Conservation (phyloP, 1,284 basidiomycete species). For the Ganoderma sinense region DNA sequence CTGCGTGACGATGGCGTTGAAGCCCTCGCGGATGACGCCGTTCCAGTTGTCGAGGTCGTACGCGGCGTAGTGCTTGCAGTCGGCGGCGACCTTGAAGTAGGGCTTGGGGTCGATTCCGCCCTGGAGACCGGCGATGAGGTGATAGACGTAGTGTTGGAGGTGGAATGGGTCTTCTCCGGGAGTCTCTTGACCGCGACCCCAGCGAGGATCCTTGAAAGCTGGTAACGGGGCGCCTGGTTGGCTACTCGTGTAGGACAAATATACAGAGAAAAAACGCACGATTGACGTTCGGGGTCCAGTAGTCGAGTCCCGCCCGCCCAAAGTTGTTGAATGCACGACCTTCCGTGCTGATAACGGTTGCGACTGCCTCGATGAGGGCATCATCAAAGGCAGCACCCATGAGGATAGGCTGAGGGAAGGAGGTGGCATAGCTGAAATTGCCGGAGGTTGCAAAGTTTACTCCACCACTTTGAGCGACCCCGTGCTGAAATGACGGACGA, state of each 20-base stretch:
- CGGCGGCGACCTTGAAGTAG: conserved; percentile 58
- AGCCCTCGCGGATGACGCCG: conserved; percentile 53
- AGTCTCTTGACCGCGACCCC: conserved; percentile 60
- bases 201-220: conserved; percentile 65
- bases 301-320: conserved; percentile 58
- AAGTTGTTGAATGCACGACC: conserved; percentile 64
- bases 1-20: conserved; percentile 59
- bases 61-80: conserved; percentile 66
- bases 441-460: conserved; percentile 56
- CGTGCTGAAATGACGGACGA: conserved; percentile 44
- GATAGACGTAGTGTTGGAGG: conserved; percentile 58
- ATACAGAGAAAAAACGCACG: no score
- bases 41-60: conserved; percentile 66
- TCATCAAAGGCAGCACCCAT: conserved; percentile 54
- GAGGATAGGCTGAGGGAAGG: conserved; percentile 54
- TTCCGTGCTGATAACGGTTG: conserved; percentile 59
- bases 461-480: conserved; percentile 59
- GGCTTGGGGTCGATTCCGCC: conserved; percentile 60
- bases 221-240: no score
- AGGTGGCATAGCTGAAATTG: conserved; percentile 61
- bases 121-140: conserved; percentile 60
- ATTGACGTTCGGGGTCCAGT: conserved; percentile 67
- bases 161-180: conserved; percentile 63
- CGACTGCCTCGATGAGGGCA: conserved; percentile 54
- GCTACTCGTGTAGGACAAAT: no score